Evolutionary conservation across 495 filamentous ascomycete species (phyloP).

Genomic region (Penicillium paxilli): DNA sequence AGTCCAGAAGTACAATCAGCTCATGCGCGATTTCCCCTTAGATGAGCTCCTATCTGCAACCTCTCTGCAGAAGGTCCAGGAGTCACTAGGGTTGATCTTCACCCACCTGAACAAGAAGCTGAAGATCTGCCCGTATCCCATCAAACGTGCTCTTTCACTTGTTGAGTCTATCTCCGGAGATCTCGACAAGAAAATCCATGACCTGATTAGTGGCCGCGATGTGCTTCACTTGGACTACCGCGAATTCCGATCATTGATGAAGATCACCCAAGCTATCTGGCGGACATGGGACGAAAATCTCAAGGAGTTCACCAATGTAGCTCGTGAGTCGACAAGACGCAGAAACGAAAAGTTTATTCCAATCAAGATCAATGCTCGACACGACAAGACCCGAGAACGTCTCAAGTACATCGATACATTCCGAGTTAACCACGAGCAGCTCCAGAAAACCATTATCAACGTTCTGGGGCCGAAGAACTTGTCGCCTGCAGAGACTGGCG

Average conservation of each 20-base stretch:
- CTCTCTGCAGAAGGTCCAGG: conserved; percentile 84
- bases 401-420: conserved; percentile 92
- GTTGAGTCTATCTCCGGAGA: conserved; percentile 98
- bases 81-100: conserved; percentile 86
- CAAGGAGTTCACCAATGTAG: conserved; percentile 97
- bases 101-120: conserved; percentile 94
- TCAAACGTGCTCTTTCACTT: conserved; percentile 86
- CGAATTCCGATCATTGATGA: conserved; percentile 86
- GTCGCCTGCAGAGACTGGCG: conserved; percentile 44
- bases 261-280: conserved; percentile 80
- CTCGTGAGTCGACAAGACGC: conserved; percentile 86
- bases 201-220: conserved; percentile 78
- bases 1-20: conserved; percentile 96
- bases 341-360: conserved; percentile 97
- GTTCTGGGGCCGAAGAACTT: conserved; percentile 74
- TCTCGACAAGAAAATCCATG: conserved; percentile 80
- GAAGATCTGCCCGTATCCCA: conserved; percentile 90
- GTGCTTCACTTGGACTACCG: conserved; percentile 89
- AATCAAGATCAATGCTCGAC: conserved; percentile 87
- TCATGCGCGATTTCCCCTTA: conserved; percentile 96
- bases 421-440: conserved; percentile 92
- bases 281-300: conserved; percentile 90
- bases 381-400: conserved; percentile 82
- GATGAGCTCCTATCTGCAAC: conserved; percentile 93
- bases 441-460: conserved; percentile 92